Evolutionary conservation across 2,329 filamentous ascomycete genomes (phyloP).

Genomic region (Coccinonectria pachysandricola): DNA sequence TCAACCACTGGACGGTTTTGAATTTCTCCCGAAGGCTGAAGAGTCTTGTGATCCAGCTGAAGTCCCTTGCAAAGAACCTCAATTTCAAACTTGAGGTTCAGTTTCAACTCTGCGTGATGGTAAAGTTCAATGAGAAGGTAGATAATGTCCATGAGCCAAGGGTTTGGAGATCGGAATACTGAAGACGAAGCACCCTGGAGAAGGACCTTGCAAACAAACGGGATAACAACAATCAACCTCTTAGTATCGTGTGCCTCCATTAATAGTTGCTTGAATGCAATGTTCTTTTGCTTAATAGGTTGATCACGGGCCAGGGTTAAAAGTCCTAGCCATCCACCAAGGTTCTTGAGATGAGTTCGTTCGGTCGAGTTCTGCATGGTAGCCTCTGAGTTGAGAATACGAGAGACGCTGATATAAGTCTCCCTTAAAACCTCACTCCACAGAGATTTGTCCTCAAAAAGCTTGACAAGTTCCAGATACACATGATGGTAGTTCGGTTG

Average conservation of each 20-base stretch:
- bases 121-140: conserved; percentile 87
- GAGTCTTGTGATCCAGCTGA: conserved; percentile 81
- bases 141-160: conserved; percentile 96
- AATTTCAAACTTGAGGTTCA: conserved; percentile 97
- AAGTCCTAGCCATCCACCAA: conserved; percentile 87
- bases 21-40: conserved; percentile 80
- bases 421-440: conserved; percentile 88
- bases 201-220: conserved; percentile 94
- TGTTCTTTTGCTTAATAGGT: conserved; percentile 91
- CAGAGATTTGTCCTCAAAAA: conserved; percentile 67
- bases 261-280: conserved; percentile 91
- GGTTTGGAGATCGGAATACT: conserved; percentile 89
- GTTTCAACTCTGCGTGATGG: conserved; percentile 81
- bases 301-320: conserved; percentile 88
- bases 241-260: conserved; percentile 92
- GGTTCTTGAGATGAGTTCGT: conserved; percentile 79
- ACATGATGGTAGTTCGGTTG: conserved; percentile 94
- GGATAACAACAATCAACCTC: conserved; percentile 82
- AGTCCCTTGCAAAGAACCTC: conserved; percentile 93
- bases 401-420: conserved; percentile 77
- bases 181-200: conserved; percentile 74
- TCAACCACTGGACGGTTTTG: conserved; percentile 61
- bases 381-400: conserved; percentile 80
- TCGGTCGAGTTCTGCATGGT: conserved; percentile 80
- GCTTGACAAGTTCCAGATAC: conserved; percentile 79